These are phyloP conservation scores for Bolboschoenus planiculmis DNA, from an alignment of 176 grass and related monocot species.

Conservation along the genomic window DNA sequence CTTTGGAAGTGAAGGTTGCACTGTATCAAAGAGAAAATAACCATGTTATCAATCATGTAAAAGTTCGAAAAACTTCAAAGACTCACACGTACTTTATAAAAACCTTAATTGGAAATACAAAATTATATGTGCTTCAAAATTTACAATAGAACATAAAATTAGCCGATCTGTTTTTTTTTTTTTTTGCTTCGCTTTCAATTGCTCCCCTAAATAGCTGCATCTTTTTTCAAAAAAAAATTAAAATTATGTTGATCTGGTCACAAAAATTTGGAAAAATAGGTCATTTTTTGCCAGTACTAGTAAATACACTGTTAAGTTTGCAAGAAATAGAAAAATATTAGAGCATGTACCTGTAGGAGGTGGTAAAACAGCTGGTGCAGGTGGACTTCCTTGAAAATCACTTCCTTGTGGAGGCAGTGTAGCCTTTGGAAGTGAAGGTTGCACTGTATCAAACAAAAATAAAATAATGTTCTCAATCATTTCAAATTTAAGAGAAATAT, in stretches of 20 bases:
- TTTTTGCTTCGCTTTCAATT: neutral
- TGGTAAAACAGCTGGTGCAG: constrained; percentile 41
- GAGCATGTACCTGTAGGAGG: constrained; percentile 32
- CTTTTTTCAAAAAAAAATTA: neutral
- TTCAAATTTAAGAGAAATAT: neutral
- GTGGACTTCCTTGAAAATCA: constrained; percentile 27
- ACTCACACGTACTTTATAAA: neutral
- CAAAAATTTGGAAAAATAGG: neutral
- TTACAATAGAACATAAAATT: neutral
- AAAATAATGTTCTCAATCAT: neutral
- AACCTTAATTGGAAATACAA: neutral
- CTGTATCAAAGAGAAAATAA: constrained; percentile 5
- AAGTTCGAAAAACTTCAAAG: neutral
- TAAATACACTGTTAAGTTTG: neutral
- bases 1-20: constrained; percentile 18
- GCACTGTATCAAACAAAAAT: neutral
- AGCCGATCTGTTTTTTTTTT: neutral
- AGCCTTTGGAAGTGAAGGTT: constrained; percentile 22
- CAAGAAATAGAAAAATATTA: neutral
- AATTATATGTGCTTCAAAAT: neutral
- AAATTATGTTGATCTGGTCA: neutral
- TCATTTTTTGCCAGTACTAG: neutral
- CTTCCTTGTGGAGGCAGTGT: constrained; percentile 22
- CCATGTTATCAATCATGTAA: neutral
- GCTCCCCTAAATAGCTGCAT: neutral